Conservation (phyloP, 1,284 basidiomycete species). For the Microbotryum scabiosae region DNA sequence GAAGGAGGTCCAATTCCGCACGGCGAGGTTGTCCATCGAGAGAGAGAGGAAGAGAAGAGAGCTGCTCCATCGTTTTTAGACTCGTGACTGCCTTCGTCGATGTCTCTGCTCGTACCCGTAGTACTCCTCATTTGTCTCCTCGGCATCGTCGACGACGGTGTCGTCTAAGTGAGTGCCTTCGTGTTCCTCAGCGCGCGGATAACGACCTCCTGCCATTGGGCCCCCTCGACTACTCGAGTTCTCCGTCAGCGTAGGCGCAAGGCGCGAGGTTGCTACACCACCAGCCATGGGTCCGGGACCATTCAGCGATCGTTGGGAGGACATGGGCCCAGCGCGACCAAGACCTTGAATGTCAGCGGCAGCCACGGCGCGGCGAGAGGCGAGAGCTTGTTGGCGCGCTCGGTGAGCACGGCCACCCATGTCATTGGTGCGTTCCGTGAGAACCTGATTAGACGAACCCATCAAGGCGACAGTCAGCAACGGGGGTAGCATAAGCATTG, state of each 20-base stretch:
- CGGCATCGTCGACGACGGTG: neutral
- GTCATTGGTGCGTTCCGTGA: conserved; percentile 23
- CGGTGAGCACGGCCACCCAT: conserved; percentile 22
- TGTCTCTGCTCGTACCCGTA: conserved; percentile 6
- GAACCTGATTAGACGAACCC: conserved; percentile 1
- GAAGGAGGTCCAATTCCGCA: too few species aligned
- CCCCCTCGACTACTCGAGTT: neutral
- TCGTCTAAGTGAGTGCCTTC: neutral
- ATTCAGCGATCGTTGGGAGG: neutral
- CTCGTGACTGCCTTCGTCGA: too few species aligned
- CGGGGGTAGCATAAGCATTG: neutral
- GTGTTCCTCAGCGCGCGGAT: neutral
- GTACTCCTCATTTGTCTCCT: neutral
- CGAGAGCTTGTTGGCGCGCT: conserved; percentile 11
- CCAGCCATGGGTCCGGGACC: neutral
- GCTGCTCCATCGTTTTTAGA: too few species aligned
- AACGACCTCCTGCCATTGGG: neutral
- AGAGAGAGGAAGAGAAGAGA: too few species aligned
- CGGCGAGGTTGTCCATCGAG: too few species aligned
- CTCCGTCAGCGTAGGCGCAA: neutral
- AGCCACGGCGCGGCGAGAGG: conserved; percentile 1
- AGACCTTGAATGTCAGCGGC: neutral
- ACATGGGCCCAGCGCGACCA: neutral
- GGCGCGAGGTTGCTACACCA: neutral
- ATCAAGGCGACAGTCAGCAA: too few species aligned